A percentile compares a stretch with the other conserved stretches of the same genome.
Conservation (phyloP, 1,284 basidiomycete species). For the Cryptococcus jaspeensis region DNA sequence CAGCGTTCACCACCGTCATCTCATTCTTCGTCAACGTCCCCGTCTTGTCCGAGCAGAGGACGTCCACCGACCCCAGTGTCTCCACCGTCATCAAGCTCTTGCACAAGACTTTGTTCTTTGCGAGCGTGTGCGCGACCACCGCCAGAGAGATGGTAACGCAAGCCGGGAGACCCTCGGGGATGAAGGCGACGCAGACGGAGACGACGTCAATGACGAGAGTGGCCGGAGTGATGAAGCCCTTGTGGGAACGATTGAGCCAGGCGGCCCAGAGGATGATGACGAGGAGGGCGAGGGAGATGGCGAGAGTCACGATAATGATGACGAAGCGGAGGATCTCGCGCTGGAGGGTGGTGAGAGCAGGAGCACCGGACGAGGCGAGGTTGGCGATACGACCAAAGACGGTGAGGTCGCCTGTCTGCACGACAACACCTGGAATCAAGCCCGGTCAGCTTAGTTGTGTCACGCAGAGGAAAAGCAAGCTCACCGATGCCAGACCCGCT, state of each 20-base stretch:
- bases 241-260: constrained; percentile 55
- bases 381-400: constrained; percentile 63
- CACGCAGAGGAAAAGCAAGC: constrained; percentile 2
- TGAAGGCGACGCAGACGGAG: constrained; percentile 63
- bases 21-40: constrained; percentile 57
- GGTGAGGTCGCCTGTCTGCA: constrained; percentile 62
- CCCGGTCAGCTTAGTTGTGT: background rate
- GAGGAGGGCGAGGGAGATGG: constrained; percentile 55
- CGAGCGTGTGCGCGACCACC: constrained; percentile 57
- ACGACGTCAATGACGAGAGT: constrained; percentile 62
- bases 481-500: constrained; percentile 60
- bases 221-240: constrained; percentile 60
- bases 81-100: constrained; percentile 63
- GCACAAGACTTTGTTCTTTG: constrained; percentile 61
- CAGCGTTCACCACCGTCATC: constrained; percentile 54
- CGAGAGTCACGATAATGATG: constrained; percentile 54
- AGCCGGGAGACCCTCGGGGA: constrained; percentile 59
- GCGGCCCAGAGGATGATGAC: constrained; percentile 60
- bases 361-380: constrained; percentile 57
- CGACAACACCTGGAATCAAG: constrained; percentile 51
- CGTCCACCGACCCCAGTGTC: constrained; percentile 61
- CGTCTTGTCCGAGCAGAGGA: constrained; percentile 62
- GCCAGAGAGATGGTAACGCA: constrained; percentile 53
- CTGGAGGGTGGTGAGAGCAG: constrained; percentile 49
- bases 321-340: constrained; percentile 54